phyloP scores from a whole-genome alignment of 202 grass and related monocot genomes.

The Schoenoplectus tabernaemontani region DNA sequence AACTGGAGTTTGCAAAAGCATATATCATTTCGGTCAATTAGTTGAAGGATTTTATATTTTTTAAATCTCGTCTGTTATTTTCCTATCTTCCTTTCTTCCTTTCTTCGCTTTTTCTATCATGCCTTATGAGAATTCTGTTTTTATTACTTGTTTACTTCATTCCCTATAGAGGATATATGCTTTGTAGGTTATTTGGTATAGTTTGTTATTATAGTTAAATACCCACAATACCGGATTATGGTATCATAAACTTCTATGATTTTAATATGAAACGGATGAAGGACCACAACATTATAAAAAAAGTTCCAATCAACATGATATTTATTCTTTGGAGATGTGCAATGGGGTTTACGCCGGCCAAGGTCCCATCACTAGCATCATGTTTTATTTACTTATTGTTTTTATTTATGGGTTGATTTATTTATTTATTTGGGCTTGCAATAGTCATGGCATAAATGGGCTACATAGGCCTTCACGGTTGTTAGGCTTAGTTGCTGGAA shows the following conservation, averaged over 20 bases:
- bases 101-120: neutral
- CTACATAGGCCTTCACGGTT: neutral
- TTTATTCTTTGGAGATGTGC: no score
- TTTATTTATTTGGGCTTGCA: neutral
- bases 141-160: neutral
- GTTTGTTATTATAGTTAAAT: no score
- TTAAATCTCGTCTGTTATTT: neutral
- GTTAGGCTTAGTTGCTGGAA: no score
- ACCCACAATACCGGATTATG: no score
- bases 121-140: neutral
- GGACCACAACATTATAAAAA: no score
- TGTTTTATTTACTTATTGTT: no score
- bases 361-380: no score
- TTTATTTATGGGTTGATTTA: neutral
- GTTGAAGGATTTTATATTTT: neutral
- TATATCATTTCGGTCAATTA: neutral
- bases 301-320: no score
- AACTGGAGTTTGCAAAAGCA: neutral
- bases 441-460: neutral
- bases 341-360: no score
- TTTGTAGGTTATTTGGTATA: no score
- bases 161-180: neutral
- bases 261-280: no score
- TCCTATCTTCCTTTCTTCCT: neutral
- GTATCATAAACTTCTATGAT: no score